These are phyloP conservation scores for Helenozyma baotianmanensis DNA, from an alignment of 805 yeast species.

Conservation along the genomic window DNA sequence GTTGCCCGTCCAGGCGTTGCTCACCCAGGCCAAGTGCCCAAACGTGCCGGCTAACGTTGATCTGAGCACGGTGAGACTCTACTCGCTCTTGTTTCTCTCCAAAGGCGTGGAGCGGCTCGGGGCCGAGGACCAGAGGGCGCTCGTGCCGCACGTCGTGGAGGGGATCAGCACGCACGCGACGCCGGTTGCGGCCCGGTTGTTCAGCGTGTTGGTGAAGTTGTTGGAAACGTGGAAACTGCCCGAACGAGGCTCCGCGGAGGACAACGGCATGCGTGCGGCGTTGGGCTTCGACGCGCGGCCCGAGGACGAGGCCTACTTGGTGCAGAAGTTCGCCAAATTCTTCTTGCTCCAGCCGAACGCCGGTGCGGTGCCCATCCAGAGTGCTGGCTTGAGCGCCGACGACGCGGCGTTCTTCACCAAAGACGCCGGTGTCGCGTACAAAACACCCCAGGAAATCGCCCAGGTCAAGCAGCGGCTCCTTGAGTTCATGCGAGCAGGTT, in stretches of 20 bases:
- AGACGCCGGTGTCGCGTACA: constrained; percentile 62
- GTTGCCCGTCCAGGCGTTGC: constrained; percentile 59
- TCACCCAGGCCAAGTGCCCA: constrained; percentile 61
- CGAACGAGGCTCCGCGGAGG: constrained; percentile 41
- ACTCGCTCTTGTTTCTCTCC: constrained; percentile 61
- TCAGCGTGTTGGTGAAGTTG: constrained; percentile 55
- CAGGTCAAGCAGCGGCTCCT: constrained; percentile 23
- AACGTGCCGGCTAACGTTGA: constrained; percentile 40
- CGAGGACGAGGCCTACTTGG: constrained; percentile 42
- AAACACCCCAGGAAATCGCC: constrained; percentile 40
- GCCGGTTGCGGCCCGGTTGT: constrained; percentile 51
- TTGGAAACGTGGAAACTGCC: constrained; percentile 47
- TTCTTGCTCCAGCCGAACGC: constrained; percentile 49
- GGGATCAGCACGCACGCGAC: constrained; percentile 39
- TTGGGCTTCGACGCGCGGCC: constrained; percentile 32
- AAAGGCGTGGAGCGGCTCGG: constrained; percentile 59
- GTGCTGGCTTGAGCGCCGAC: constrained; percentile 59
- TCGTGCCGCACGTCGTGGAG: constrained; percentile 46
- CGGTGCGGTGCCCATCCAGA: constrained; percentile 23
- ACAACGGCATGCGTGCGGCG: constrained; percentile 26
- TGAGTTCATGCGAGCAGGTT: constrained; percentile 40
- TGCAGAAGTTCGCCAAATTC: constrained; percentile 48
- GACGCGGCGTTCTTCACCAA: constrained; percentile 63
- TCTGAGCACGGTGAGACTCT: constrained; percentile 50
- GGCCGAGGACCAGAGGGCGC: constrained; percentile 27